Percentiles rank a stretch among this genome's conserved stretches.
Evolutionary conservation across 2,329 filamentous ascomycete species (phyloP).

Genomic region (Claviceps pazoutovae): DNA sequence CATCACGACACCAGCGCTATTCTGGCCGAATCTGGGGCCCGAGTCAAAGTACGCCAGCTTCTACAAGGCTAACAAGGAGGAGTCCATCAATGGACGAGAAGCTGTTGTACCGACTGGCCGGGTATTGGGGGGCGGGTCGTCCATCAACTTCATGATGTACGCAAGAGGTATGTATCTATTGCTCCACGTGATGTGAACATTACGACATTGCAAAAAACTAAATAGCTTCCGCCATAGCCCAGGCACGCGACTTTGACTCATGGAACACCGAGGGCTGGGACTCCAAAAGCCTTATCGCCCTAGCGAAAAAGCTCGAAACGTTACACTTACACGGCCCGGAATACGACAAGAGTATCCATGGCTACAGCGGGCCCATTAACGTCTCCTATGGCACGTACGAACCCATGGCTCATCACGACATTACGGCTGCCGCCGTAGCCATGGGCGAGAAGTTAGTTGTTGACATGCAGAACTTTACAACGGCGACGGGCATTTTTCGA

Average conservation of each 20-base stretch:
- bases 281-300: conserved; percentile 17
- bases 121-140: conserved; percentile 18
- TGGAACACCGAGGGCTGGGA: conserved; percentile 23
- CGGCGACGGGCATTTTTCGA: conserved; percentile 18
- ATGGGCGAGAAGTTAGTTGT: conserved; percentile 29
- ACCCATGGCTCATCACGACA: conserved; percentile 26
- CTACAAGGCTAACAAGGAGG: conserved; percentile 12
- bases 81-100: conserved; percentile 12
- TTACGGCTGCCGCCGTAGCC: conserved; percentile 34
- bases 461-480: conserved; percentile 38
- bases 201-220: neutral
- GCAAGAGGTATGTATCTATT: conserved; percentile 10
- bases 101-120: conserved; percentile 13
- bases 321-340: conserved; percentile 27
- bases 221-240: conserved; percentile 7
- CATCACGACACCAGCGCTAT: conserved; percentile 13
- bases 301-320: conserved; percentile 35
- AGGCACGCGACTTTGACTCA: conserved; percentile 18
- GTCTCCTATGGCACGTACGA: conserved; percentile 36
- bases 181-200: too few species aligned
- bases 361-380: conserved; percentile 39
- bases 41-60: conserved; percentile 8
- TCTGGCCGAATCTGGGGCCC: conserved; percentile 10
- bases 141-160: conserved; percentile 21
- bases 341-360: conserved; percentile 30